Evolutionary conservation across 495 filamentous ascomycete species (phyloP), one percentile per base, ranked within the genome.

Genomic region (Aspergillus conjunctus): DNA sequence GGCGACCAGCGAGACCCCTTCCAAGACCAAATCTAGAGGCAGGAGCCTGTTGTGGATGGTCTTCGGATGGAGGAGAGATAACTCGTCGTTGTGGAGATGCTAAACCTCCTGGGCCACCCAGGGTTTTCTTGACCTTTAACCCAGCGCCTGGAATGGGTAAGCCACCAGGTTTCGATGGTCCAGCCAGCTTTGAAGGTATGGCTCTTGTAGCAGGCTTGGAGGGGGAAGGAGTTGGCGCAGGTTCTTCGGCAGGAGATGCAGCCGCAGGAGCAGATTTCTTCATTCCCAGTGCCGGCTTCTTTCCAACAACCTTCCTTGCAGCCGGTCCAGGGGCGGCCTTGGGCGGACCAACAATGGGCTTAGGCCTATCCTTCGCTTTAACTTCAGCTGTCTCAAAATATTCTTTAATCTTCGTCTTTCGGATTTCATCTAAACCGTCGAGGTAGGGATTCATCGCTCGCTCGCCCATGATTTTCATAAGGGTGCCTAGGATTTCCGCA

Each of bases 391-490:
- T 85, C 31, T 97, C 93, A 68, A 86, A 93, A 73, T 87, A 97
- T 70, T 98, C 95, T 75, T 96, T 97, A 70, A 97, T 89, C 76
- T 97, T 99, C 21, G 84, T 88, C 77, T 97, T 98, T 56, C 92
- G 84, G 57, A 98, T 97, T 22, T 99, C 94, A 68, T 99, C 95
- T 15, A 99, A 77, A 0, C 91, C 92, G 62, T 98, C 93, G n/a
- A 99, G 76, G 69, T 95, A 91, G 7, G 91, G 90, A 45, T 88
- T 90, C 94, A 98, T 99, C n/a, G 88, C 88, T 43, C 94, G 84
- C 69, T 99, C 95, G 45, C 95, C 93, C 79, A 97, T 88, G 50
- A 99, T 98, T 81, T 97, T 98, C 94, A 97, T 97, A 63, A 99
- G 72, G 0, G 92, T 97, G 61, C 95, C 95, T 17, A 99, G 78